Conservation (phyloP, 2,329 filamentous ascomycete species). For the Aschersonia sp. region DNA sequence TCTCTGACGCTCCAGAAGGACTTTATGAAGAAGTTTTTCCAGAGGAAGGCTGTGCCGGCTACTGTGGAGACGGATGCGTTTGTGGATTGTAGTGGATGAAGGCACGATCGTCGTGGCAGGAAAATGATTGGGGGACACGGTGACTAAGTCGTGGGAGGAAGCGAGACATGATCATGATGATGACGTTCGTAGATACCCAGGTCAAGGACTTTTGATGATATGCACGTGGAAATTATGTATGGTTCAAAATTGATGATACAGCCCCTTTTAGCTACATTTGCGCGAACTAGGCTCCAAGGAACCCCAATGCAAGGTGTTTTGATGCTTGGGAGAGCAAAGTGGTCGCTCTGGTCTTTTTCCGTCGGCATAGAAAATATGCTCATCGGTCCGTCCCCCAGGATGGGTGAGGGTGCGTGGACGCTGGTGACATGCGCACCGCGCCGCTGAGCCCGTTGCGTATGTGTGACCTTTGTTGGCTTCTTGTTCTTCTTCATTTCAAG, state of each 20-base stretch:
- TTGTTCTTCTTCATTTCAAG: not conserved
- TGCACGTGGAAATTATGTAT: too few species aligned
- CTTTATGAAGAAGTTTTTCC: constrained; percentile 34
- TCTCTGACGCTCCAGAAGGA: constrained; percentile 28
- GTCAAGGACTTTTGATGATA: not conserved
- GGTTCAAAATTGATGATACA: constrained; percentile 12
- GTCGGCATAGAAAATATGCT: too few species aligned
- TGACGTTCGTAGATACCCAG: not conserved
- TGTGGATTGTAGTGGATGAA: not conserved
- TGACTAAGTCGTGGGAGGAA: too few species aligned
- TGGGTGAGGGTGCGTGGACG: too few species aligned
- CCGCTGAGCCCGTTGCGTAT: too few species aligned
- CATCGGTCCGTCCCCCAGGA: too few species aligned
- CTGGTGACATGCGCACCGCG: too few species aligned
- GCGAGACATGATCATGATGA: not conserved
- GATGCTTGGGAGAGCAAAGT: not conserved
- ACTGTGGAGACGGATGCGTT: not conserved
- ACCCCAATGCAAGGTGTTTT: not conserved
- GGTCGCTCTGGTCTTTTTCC: too few species aligned
- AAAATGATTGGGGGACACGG: constrained; percentile 5
- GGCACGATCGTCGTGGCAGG: constrained; percentile 9
- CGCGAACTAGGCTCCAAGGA: not conserved
- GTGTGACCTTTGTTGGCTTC: too few species aligned
- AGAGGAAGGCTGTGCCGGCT: constrained; percentile 10
- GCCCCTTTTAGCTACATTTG: not conserved